Conservation (phyloP, 257 asterid genomes). For the Lantana camara region DNA sequence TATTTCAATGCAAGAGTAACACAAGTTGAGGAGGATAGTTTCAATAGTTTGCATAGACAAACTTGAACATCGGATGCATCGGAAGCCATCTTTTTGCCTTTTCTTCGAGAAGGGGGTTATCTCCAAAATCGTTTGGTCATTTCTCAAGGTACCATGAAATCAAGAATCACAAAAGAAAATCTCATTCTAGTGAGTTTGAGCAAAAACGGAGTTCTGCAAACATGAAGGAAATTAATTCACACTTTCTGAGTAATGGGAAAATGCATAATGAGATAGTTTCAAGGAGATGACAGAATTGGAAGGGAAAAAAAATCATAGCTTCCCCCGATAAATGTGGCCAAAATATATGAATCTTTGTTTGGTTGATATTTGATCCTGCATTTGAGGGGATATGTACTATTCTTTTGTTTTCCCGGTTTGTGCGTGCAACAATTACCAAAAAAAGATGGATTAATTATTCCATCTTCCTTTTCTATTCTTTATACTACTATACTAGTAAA, state of each 20-base stretch:
- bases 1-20: constrained; percentile 29
- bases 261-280: neutral
- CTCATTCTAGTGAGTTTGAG: constrained; percentile 1
- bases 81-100: constrained; percentile 45
- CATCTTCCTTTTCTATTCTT: neutral
- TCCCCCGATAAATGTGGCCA: constrained; percentile 32
- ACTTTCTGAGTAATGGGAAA: constrained; percentile 21
- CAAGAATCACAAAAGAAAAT: constrained; percentile 16
- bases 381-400: constrained; percentile 35
- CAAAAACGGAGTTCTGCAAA: neutral
- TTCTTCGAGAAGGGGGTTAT: too few species aligned
- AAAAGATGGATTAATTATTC: constrained; percentile 9
- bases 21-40: constrained; percentile 36
- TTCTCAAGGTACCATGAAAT: constrained; percentile 7
- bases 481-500: too few species aligned
- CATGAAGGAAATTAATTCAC: neutral
- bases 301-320: neutral
- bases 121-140: too few species aligned
- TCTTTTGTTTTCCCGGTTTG: constrained; percentile 37
- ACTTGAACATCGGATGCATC: constrained; percentile 45
- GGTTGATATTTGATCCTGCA: constrained; percentile 47
- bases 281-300: constrained; percentile 7
- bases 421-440: constrained; percentile 28
- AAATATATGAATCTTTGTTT: constrained; percentile 41
- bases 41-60: constrained; percentile 38